Base-by-base conservation (phyloP, 495 filamentous ascomycete species). In the Wilcoxina mikolae region DNA sequence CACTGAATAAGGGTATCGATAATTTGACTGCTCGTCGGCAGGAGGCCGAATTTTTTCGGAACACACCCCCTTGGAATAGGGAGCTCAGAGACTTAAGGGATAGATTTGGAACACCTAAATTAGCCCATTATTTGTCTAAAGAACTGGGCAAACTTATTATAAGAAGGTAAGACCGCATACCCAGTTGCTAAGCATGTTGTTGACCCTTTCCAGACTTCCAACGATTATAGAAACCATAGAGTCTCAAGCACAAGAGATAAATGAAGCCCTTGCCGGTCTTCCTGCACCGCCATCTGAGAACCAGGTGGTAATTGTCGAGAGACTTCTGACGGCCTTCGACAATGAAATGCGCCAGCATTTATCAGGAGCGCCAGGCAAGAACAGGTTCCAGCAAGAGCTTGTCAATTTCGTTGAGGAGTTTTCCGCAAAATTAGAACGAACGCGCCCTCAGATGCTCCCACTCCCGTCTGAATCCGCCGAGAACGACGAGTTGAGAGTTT, bases 1-100 rank as follows among this genome's bases (percentile, higher is more conserved):
- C 68, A 3, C 59, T 76, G 0, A 62, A 67, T 1, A n/a, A 51
- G 1, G 65, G 60, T 0, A 65, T 73, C 29, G 56, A 55, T 23
- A 68, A 70, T 27, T 23, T 24, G 10, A 56, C 69, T 35, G 73
- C 73, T 1, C 64, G 73, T 3, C 50, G 49, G 0, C 51, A 58
- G 9, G 73, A 76, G 51, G 26, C 54, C 0, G 56, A 56, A 0
- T 75, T 74, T 53, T 75, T 76, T 43, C 24, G 52, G 7, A 60
- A 43, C 2, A 58, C 11, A 0, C 56, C 66, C 3, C 71, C 69
- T 10, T 76, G 73, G 73, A 54, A 55, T 4, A 64, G 63, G 0
- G 56, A 59, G 3, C 52, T 74, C 5, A 20, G 31, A 2, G 53
- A 57, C 7, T 62, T 62, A 42, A 60, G 58, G 4, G 29, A 58